A percentile compares a stretch with the other conserved stretches of the same genome.
phyloP scores from a whole-genome alignment of 164 flowering plant species.

The Tetracentron sinense region DNA sequence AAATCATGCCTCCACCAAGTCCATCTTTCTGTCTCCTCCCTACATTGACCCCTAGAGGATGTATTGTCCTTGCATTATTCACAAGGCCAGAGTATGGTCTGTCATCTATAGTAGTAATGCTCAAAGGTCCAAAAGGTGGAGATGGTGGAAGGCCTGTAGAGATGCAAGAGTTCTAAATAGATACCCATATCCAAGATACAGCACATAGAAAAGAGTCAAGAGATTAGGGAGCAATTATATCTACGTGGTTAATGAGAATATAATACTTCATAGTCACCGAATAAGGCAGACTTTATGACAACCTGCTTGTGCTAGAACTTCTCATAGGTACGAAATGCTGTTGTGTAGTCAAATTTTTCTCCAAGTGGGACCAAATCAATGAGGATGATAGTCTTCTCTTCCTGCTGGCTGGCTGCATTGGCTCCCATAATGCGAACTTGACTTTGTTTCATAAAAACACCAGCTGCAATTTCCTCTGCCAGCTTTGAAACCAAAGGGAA shows the following conservation, averaged over 20 bases:
- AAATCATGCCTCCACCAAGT: slow-evolving; percentile 50
- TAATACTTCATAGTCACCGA: slow-evolving; percentile 69
- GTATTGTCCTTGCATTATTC: slow-evolving; percentile 40
- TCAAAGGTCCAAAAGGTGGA: slow-evolving; percentile 50
- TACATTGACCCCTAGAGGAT: slow-evolving; percentile 87
- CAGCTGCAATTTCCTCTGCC: slow-evolving; percentile 63
- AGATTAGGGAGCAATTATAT: neutral
- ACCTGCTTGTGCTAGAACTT: slow-evolving; percentile 68
- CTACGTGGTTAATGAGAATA: slow-evolving; percentile 73
- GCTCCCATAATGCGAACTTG: slow-evolving; percentile 79
- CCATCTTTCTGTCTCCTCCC: slow-evolving; percentile 32
- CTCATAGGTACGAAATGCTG: slow-evolving; percentile 49
- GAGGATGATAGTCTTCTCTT: slow-evolving; percentile 58
- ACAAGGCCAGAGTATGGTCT: slow-evolving; percentile 46
- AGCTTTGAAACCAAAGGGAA: slow-evolving; percentile 79
- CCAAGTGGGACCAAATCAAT: slow-evolving; percentile 69
- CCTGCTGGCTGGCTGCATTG: slow-evolving; percentile 59
- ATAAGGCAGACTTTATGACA: slow-evolving; percentile 35
- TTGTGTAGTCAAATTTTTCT: slow-evolving; percentile 52
- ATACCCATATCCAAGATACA: neutral
- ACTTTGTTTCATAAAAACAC: slow-evolving; percentile 67
- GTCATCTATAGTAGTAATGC: slow-evolving; percentile 35
- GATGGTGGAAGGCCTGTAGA: slow-evolving; percentile 63
- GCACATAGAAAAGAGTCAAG: neutral
- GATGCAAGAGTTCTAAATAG: neutral